Evolutionary conservation across 2,329 filamentous ascomycete genomes (phyloP).

Genomic region (Trichoderma aggressivum): DNA sequence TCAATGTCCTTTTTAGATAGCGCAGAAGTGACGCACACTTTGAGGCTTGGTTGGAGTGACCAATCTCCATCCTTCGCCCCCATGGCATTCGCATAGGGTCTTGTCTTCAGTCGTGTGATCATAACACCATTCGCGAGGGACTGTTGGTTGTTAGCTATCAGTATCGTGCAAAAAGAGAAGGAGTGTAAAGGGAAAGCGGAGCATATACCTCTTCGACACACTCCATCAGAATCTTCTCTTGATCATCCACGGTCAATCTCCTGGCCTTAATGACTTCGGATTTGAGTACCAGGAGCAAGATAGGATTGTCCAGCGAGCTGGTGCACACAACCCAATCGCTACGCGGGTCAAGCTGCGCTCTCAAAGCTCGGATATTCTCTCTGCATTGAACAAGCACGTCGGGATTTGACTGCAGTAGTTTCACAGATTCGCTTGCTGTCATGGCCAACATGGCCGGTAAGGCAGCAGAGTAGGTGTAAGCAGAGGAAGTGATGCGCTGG

Average conservation of each 20-base stretch:
- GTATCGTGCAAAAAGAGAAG: neutral
- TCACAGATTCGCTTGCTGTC: constrained; percentile 89
- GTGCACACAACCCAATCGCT: constrained; percentile 90
- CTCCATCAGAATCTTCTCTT: constrained; percentile 82
- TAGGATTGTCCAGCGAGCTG: constrained; percentile 78
- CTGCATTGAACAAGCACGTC: constrained; percentile 75
- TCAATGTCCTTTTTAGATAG: constrained; percentile 93
- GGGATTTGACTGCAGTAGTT: constrained; percentile 80
- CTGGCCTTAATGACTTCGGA: constrained; percentile 72
- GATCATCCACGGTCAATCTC: constrained; percentile 67
- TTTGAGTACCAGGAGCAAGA: constrained; percentile 81
- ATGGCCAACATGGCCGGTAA: constrained; percentile 91
- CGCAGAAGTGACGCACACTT: constrained; percentile 85
- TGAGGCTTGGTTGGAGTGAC: constrained; percentile 75
- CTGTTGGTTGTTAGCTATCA: constrained; percentile 42
- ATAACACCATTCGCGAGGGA: constrained; percentile 82
- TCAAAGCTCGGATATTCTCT: constrained; percentile 84
- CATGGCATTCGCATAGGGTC: constrained; percentile 62
- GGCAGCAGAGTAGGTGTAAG: constrained; percentile 94
- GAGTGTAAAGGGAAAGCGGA: neutral
- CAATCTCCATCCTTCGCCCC: constrained; percentile 67
- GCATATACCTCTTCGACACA: constrained; percentile 86
- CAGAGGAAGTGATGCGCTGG: constrained; percentile 86
- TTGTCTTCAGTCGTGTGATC: constrained; percentile 79
- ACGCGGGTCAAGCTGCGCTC: constrained; percentile 81